Evolutionary conservation across 1,139 yeast genomes (phyloP), one percentile per base, ranked within the genome.

Genomic region (Diutina pseudorugosa): DNA sequence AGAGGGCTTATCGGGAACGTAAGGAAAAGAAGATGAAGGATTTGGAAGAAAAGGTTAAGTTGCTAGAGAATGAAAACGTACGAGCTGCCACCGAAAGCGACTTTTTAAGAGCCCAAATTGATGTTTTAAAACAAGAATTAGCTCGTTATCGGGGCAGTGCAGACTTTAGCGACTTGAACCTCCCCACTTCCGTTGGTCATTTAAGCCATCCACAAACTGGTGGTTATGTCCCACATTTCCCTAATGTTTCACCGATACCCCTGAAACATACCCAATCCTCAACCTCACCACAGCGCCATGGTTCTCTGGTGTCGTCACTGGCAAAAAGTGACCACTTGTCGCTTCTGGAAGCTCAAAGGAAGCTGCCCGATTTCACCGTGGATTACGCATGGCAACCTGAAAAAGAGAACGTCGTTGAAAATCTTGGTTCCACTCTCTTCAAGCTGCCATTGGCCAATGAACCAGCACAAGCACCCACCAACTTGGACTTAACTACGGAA

Each of bases 1-100:
- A 93, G 68, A 75, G 98, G 54, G 98, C 98, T 9, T 93, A 90
- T 67, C 75, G 98, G 56, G 98, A 93, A 67, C 79, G 98, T 57
- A 93, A 93, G 66, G 98, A 93, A 65, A 76, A 76, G 54, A 89
- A 86, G 62, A 78, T 93, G 83, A 79, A 83, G 62, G 96, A 90
- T 57, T 74, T 93, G 56, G 97, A 91, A 64, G 84, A 82, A 53
- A 83, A 86, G 59, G 95, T 91, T 19, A 68, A 74, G 54, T 67
- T 70, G 56, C 74, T 91, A 58, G 96, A 91, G 66, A 78, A 77
- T 57, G 85, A 83, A 59, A 84, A 84, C 57, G 71, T 80, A 54
- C 73, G 75, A 60, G 78, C 85, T 55, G 72, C 73, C 56, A 74
- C 86, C 27, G 96, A 90, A 63, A 75, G 86, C 43, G 86, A 85